phyloP scores from a whole-genome alignment of 2,329 filamentous ascomycete species.

The Plenodomus lindquistii region DNA sequence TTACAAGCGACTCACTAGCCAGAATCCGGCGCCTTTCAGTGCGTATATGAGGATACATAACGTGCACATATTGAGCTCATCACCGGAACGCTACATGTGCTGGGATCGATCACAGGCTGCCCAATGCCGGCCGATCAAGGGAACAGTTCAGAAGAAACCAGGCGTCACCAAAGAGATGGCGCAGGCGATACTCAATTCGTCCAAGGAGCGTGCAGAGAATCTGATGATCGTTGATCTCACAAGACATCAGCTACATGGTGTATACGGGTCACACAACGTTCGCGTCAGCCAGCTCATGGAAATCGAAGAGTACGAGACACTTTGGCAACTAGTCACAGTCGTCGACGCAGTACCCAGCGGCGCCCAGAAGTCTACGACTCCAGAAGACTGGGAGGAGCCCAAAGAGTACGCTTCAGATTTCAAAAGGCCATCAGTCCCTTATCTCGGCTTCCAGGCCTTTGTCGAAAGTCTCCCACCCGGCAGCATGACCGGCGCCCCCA shows the following conservation, averaged over 20 bases:
- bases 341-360: conserved; percentile 65
- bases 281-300: conserved; percentile 76
- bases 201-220: conserved; percentile 94
- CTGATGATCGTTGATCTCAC: conserved; percentile 98
- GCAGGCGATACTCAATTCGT: conserved; percentile 70
- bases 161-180: conserved; percentile 73
- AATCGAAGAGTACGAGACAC: conserved; percentile 87
- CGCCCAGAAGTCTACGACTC: conserved; percentile 26
- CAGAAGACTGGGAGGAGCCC: conserved; percentile 39
- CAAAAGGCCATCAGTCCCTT: conserved; percentile 15
- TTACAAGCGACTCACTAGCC: conserved; percentile 69
- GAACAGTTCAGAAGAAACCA: conserved; percentile 80
- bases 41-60: conserved; percentile 72
- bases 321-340: conserved; percentile 89
- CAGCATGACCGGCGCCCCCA: conserved; percentile 95
- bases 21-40: conserved; percentile 83
- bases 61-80: conserved; percentile 75
- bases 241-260: conserved; percentile 87
- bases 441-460: conserved; percentile 74
- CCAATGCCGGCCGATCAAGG: conserved; percentile 93
- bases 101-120: conserved; percentile 65
- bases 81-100: conserved; percentile 85
- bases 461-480: conserved; percentile 81
- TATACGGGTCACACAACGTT: conserved; percentile 75
- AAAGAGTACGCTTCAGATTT: conserved; percentile 21